Evolutionary conservation across 2,329 filamentous ascomycete genomes (phyloP).

Genomic region (Fusarium sp.): DNA sequence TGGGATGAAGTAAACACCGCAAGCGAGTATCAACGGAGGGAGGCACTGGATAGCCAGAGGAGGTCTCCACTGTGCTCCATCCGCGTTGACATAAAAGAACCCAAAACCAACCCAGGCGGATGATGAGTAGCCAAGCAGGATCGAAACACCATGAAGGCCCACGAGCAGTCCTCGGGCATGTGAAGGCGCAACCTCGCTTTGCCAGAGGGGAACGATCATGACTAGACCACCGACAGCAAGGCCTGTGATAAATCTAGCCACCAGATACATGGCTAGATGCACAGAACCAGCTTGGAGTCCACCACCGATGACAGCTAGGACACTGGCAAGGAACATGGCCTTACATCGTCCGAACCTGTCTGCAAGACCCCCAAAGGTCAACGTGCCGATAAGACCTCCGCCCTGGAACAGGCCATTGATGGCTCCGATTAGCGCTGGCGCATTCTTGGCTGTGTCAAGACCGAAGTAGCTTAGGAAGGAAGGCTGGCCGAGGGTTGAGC

Average conservation of each 20-base stretch:
- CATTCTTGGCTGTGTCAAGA: constrained; percentile 1
- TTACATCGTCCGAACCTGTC: not conserved
- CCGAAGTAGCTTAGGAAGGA: constrained; percentile 2
- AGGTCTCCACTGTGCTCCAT: not conserved
- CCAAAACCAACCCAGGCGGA: not conserved
- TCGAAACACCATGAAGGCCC: not conserved
- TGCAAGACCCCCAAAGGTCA: not conserved
- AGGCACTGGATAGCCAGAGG: not conserved
- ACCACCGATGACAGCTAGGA: not conserved
- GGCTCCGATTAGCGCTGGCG: not conserved
- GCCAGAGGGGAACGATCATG: not conserved
- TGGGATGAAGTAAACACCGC: not conserved
- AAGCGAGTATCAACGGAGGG: not conserved
- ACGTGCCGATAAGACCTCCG: not conserved
- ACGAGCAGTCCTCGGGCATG: not conserved
- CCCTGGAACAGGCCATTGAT: not conserved
- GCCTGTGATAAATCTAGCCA: not conserved
- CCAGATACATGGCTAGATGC: not conserved
- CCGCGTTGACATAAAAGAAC: not conserved
- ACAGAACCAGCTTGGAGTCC: not conserved
- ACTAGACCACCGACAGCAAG: not conserved
- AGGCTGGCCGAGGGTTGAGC: not conserved
- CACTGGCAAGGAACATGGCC: not conserved
- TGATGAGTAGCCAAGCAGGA: not conserved
- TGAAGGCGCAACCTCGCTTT: not conserved